A percentile compares a stretch with the other conserved stretches of the same genome.
phyloP scores from a whole-genome alignment of 148 eudicot genomes.

The Suaeda aralocaspica region DNA sequence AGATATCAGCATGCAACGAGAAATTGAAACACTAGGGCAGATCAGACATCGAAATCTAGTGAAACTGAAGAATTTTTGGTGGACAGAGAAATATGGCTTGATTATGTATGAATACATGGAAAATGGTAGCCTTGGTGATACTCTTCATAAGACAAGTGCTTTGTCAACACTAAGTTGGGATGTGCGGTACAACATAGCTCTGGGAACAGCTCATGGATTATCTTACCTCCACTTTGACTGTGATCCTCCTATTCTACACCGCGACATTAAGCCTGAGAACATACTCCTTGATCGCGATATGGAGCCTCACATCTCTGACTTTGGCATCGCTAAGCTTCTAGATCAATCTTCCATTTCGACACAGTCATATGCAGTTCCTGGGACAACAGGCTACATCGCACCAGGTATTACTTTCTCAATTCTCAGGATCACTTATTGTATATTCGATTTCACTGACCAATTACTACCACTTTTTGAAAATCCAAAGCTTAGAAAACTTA shows the following conservation, averaged over 20 bases:
- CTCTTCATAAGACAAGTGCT: conserved; percentile 43
- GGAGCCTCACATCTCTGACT: conserved; percentile 93
- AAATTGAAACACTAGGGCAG: conserved; percentile 61
- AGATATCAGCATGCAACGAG: conserved; percentile 57
- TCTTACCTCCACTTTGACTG: conserved; percentile 78
- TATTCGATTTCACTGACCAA: not conserved
- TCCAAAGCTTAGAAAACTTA: not conserved
- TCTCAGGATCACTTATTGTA: not conserved
- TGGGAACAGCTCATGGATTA: conserved; percentile 76
- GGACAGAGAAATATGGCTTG: conserved; percentile 56
- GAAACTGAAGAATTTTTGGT: conserved; percentile 55
- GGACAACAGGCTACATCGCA: conserved; percentile 85
- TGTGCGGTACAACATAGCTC: conserved; percentile 55
- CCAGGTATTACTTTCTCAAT: conserved; percentile 53
- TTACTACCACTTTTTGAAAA: not conserved
- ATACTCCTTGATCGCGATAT: conserved; percentile 68
- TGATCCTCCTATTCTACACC: conserved; percentile 68
- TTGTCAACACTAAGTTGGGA: conserved; percentile 45
- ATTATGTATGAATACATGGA: conserved; percentile 64
- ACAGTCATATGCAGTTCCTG: conserved; percentile 42
- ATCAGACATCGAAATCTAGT: conserved; percentile 69
- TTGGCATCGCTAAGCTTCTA: conserved; percentile 80
- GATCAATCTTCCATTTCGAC: conserved; percentile 42
- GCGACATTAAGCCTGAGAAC: conserved; percentile 74
- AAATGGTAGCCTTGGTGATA: conserved; percentile 75